Base-by-base conservation (phyloP, 768 basidiomycete genomes). In the Suillus subaureus region DNA sequence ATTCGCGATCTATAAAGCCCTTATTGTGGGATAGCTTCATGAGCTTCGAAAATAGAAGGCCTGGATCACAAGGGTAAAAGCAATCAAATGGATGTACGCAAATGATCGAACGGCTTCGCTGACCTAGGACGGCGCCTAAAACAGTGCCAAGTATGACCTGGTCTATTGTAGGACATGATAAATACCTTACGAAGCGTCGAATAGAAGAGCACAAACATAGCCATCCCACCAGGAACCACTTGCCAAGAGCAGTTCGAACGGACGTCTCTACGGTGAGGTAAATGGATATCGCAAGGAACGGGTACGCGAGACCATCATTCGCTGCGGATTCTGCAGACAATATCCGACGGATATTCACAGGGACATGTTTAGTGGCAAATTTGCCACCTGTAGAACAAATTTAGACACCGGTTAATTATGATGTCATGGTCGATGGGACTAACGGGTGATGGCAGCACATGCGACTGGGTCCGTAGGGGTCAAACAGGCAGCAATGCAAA, bases 401-500 rank as follows among this genome's bases (percentile, higher is more conserved):
- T 54, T 39, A 39, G 18, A 8, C 18, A 16, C 15, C 6, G 28
- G 9, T 12, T 8, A 43, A 66, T 28, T 45, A n/a, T 15, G 5
- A 61, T 7, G 26, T 28, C 4, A 23, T 37, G 43, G 57, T 61
- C 21, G 61, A 40, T 43, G 42, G 52, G 28, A 39, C 83, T 39
- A 61, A 86, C 90, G 89, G 3, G 90, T 90, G 73, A 89, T 96
- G 61, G 85, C 89, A 62, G 94, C 92, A 63, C 92, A 94, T 60
- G 97, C 89, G 69, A 97, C 92, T 1, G 97, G 97, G 79, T 99
- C 97, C 13, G 97, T 99, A 2, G 94, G 94, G 0, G 95, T 96
- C 31, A 96, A 82, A 68, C 93, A 95, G 2, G 96, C 94, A 8
- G 95, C 91, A 62, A 97, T 89, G 55, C 89, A 93, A 5, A 98